Evolutionary conservation across 2,329 filamentous ascomycete species (phyloP).

Genomic region (Eutypella sp.): DNA sequence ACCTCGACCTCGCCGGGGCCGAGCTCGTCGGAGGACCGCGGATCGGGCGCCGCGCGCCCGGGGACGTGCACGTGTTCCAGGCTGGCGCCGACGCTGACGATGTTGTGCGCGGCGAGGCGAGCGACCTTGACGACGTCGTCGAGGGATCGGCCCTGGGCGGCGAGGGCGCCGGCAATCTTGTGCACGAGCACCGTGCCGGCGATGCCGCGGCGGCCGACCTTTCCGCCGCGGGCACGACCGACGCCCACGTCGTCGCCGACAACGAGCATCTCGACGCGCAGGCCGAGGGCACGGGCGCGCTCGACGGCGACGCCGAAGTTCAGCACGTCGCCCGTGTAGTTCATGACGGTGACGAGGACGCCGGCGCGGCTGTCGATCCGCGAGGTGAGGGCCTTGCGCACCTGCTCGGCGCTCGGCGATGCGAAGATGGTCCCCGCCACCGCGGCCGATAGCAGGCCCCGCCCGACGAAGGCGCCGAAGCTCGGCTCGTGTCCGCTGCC

Average conservation of each 20-base stretch:
- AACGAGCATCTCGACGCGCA: constrained; percentile 81
- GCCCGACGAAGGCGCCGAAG: constrained; percentile 80
- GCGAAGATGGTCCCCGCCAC: constrained; percentile 88
- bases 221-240: constrained; percentile 74
- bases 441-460: constrained; percentile 72
- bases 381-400: constrained; percentile 68
- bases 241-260: constrained; percentile 92
- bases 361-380: constrained; percentile 68
- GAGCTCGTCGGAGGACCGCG: constrained; percentile 49
- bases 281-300: constrained; percentile 76
- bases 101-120: constrained; percentile 64
- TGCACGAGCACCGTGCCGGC: constrained; percentile 88
- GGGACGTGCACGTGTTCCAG: constrained; percentile 92
- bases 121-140: constrained; percentile 70
- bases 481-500: constrained; percentile 88
- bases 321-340: constrained; percentile 84
- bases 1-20: constrained; percentile 54
- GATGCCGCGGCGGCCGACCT: constrained; percentile 86
- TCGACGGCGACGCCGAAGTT: constrained; percentile 94
- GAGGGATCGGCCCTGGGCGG: constrained; percentile 62
- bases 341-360: constrained; percentile 89
- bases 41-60: constrained; percentile 56
- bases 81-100: constrained; percentile 81
- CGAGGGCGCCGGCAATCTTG: constrained; percentile 82
- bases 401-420: constrained; percentile 75